Percentiles rank a stretch among this genome's conserved stretches.
These are phyloP conservation scores for Rhizopogon vinicolor DNA, from an alignment of 768 basidiomycete genomes.

Conservation along the genomic window DNA sequence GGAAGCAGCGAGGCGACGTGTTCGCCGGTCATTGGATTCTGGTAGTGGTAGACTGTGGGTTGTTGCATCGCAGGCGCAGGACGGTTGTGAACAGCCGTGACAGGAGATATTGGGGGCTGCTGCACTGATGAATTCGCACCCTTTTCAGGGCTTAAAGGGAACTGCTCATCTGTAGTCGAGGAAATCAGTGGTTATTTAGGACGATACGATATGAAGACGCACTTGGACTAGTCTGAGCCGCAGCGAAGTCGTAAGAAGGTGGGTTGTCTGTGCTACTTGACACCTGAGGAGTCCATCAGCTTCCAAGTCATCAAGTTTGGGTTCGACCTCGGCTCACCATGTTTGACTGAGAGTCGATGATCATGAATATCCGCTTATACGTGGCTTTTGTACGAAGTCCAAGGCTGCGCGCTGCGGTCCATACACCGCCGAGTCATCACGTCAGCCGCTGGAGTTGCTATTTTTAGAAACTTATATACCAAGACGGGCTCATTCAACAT, in stretches of 20 bases:
- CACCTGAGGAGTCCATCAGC: background rate
- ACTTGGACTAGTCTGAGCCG: slow-evolving; percentile 24
- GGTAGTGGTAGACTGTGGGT: slow-evolving; percentile 64
- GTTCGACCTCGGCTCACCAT: slow-evolving; percentile 18
- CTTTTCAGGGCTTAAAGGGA: slow-evolving; percentile 7
- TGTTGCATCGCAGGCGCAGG: slow-evolving; percentile 28
- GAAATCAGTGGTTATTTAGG: background rate
- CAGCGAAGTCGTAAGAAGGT: slow-evolving; percentile 44
- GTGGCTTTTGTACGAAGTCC: slow-evolving; percentile 1
- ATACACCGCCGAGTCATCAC: slow-evolving; percentile 16
- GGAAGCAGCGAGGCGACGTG: slow-evolving; percentile 60
- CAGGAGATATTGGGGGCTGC: slow-evolving; percentile 7
- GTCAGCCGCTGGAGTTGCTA: background rate
- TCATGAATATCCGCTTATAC: slow-evolving; percentile 13
- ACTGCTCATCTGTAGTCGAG: slow-evolving; percentile 6
- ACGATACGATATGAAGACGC: slow-evolving; percentile 6
- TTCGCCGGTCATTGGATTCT: slow-evolving; percentile 56
- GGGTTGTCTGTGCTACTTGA: slow-evolving; percentile 32
- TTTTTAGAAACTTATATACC: too few relatives aligned
- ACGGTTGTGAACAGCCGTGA: slow-evolving; percentile 14
- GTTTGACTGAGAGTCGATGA: slow-evolving; percentile 16
- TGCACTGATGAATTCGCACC: slow-evolving; percentile 8
- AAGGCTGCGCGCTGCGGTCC: slow-evolving; percentile 14
- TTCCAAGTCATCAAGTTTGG: background rate
- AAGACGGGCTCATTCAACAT: too few relatives aligned